Evolutionary conservation across 768 basidiomycete species (phyloP).

Genomic region (Mycena latifolia): DNA sequence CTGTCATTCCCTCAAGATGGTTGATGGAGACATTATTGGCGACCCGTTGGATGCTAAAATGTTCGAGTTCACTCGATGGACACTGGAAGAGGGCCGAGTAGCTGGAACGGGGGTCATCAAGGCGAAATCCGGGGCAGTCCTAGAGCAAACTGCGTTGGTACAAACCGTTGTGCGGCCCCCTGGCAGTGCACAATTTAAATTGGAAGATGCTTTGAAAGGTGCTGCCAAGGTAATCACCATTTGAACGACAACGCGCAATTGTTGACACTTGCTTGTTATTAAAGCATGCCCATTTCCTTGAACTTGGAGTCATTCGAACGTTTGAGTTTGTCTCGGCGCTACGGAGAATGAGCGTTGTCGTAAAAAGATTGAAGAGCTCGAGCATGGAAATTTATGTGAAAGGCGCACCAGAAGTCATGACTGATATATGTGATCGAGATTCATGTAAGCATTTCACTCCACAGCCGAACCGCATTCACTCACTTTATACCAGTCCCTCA

Average conservation of each 20-base stretch:
- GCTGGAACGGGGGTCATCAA: conserved; percentile 81
- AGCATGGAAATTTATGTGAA: conserved; percentile 99
- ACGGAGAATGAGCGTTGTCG: conserved; percentile 97
- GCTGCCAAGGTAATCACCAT: conserved; percentile 72
- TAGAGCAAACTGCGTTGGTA: conserved; percentile 89
- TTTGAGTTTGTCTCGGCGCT: conserved; percentile 97
- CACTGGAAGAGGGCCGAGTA: conserved; percentile 89
- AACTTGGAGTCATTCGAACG: conserved; percentile 94
- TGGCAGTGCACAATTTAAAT: conserved; percentile 88
- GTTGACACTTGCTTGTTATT: conserved; percentile 9
- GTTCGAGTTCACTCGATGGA: conserved; percentile 98
- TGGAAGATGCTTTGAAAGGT: conserved; percentile 94
- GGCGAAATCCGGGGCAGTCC: conserved; percentile 65
- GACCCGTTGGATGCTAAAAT: conserved; percentile 98
- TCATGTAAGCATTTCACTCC: conserved; percentile 73
- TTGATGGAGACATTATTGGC: conserved; percentile 90
- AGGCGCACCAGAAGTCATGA: conserved; percentile 99
- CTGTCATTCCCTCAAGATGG: conserved; percentile 94
- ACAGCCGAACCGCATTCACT: not conserved
- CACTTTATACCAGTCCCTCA: conserved; percentile 76
- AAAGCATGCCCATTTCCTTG: conserved; percentile 96
- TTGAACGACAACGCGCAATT: not conserved
- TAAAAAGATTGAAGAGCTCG: conserved; percentile 92
- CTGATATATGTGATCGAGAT: conserved; percentile 90
- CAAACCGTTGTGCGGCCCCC: conserved; percentile 97